Evolutionary conservation across 768 basidiomycete genomes (phyloP).

Genomic region (Flagelloscypha sp.): DNA sequence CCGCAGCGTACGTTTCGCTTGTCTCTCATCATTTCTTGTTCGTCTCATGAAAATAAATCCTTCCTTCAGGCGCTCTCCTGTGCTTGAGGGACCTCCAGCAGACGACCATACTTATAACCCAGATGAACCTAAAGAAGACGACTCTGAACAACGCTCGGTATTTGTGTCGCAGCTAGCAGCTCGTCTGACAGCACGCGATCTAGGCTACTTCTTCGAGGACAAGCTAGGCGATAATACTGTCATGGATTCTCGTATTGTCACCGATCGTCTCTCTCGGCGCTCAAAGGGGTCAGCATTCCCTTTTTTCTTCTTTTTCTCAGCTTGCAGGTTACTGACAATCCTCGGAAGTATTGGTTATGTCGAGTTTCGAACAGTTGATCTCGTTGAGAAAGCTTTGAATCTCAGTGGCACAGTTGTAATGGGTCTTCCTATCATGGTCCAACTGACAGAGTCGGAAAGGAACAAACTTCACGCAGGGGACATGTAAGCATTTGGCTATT

Average conservation of each 20-base stretch:
- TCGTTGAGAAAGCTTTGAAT: constrained; percentile 84
- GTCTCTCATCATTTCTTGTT: constrained; percentile 6
- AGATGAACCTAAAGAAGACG: constrained; percentile 89
- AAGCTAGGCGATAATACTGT: constrained; percentile 91
- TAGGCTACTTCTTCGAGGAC: constrained; percentile 98
- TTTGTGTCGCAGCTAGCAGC: constrained; percentile 98
- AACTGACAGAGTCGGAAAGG: constrained; percentile 94
- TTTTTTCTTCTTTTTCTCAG: neutral
- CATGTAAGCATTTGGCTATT: constrained; percentile 43
- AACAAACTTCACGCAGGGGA: constrained; percentile 85
- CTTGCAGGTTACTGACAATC: constrained; percentile 7
- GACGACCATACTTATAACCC: constrained; percentile 61
- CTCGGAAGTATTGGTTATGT: constrained; percentile 87
- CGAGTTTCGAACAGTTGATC: constrained; percentile 85
- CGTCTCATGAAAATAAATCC: constrained; percentile 5
- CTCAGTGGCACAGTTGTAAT: constrained; percentile 94
- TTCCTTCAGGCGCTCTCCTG: constrained; percentile 59
- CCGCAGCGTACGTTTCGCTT: constrained; percentile 33
- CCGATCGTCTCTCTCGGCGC: constrained; percentile 86
- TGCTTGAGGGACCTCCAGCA: constrained; percentile 55
- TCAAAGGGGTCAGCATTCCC: constrained; percentile 80
- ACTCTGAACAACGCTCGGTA: constrained; percentile 96
- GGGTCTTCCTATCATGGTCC: constrained; percentile 95
- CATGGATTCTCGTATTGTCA: constrained; percentile 93
- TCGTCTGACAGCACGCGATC: constrained; percentile 90